A percentile compares a stretch with the other conserved stretches of the same genome.
Conservation (phyloP, 2,329 filamentous ascomycete genomes). For the Xylariales sp. region DNA sequence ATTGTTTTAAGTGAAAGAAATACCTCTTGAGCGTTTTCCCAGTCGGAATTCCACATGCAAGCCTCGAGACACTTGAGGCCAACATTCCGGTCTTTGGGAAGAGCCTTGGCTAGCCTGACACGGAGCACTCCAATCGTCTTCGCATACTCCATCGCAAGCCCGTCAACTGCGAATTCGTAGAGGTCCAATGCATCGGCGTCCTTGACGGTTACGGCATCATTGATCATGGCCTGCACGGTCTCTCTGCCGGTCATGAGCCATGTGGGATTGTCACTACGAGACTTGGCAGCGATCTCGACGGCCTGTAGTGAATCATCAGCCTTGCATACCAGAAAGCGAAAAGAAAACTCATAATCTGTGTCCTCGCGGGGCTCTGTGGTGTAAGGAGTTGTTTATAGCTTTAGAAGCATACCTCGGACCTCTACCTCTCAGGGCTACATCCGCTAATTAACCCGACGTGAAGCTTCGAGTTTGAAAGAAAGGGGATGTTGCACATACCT, state of each 20-base stretch:
- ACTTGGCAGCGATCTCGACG: constrained; percentile 59
- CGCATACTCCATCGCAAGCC: constrained; percentile 57
- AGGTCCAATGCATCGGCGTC: constrained; percentile 65
- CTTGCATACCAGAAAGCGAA: neutral
- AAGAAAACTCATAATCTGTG: neutral
- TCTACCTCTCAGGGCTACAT: neutral
- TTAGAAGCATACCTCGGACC: neutral
- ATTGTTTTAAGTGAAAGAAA: constrained; percentile 10
- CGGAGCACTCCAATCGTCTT: constrained; percentile 63
- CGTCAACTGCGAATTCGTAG: constrained; percentile 64
- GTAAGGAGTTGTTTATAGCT: neutral
- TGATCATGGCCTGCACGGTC: constrained; percentile 59
- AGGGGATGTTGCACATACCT: constrained; percentile 54
- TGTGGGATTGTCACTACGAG: constrained; percentile 61
- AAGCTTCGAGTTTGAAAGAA: neutral
- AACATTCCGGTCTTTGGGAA: constrained; percentile 58
- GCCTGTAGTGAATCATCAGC: constrained; percentile 39
- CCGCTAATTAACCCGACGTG: neutral
- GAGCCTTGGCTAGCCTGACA: constrained; percentile 63
- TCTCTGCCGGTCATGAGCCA: constrained; percentile 59
- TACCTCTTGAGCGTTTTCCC: constrained; percentile 68
- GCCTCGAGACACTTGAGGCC: constrained; percentile 61
- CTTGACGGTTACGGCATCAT: constrained; percentile 58
- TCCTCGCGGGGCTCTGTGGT: neutral
- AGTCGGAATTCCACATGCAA: constrained; percentile 66